phyloP scores from a whole-genome alignment of 331 rosid species.

The Quercus phellos region DNA sequence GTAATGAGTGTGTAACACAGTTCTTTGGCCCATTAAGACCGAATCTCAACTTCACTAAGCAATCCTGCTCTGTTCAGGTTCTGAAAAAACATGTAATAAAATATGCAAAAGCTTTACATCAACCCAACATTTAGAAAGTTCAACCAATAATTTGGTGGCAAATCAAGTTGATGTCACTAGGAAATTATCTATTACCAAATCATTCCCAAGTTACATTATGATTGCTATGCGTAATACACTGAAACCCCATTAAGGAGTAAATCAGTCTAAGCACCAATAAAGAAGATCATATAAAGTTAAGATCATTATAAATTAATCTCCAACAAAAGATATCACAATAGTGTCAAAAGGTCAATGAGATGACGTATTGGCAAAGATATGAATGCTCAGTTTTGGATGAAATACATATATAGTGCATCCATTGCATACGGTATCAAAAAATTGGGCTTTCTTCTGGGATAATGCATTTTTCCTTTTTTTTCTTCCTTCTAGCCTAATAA shows the following conservation, averaged over 20 bases:
- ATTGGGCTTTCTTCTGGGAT: not conserved
- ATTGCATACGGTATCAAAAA: not conserved
- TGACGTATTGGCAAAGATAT: constrained; percentile 7
- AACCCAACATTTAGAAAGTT: constrained; percentile 22
- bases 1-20: constrained; percentile 13
- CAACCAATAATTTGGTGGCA: constrained; percentile 26
- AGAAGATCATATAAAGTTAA: constrained; percentile 12
- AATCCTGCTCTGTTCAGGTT: constrained; percentile 15
- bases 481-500: not conserved
- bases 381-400: not conserved
- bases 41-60: constrained; percentile 26
- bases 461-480: not conserved
- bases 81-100: not conserved
- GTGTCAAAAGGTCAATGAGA: constrained; percentile 18
- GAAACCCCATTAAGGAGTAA: constrained; percentile 20
- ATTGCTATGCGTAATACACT: constrained; percentile 12
- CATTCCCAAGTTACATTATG: constrained; percentile 2
- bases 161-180: constrained; percentile 31
- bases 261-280: constrained; percentile 34
- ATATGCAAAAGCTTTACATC: constrained; percentile 4
- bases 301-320: constrained; percentile 14
- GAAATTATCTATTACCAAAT: constrained; percentile 18
- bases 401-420: not conserved
- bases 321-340: not conserved
- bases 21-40: constrained; percentile 35